Evolutionary conservation across 306 rosid species (phyloP).

Genomic region (Fragaria nilgerrensis): DNA sequence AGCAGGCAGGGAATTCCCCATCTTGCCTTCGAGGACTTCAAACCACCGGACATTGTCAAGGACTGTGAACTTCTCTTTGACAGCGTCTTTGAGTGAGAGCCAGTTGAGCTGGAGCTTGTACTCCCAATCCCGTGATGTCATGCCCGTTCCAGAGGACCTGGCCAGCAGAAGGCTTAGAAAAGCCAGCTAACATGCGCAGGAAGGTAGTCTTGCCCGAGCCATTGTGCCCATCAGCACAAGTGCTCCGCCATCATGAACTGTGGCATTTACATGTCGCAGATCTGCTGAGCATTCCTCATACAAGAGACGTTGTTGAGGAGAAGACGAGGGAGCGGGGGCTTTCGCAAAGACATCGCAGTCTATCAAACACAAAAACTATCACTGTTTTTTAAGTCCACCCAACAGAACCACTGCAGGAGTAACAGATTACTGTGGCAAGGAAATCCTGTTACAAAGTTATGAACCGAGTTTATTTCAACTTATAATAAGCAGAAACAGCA

Average conservation of each 20-base stretch:
- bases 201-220: slow-evolving; percentile 88
- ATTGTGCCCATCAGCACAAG: slow-evolving; percentile 75
- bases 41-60: slow-evolving; percentile 69
- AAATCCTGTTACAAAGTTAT: neutral
- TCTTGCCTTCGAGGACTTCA: slow-evolving; percentile 75
- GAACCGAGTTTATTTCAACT: neutral
- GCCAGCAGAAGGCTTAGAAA: slow-evolving; percentile 78
- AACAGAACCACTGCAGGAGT: too few species aligned
- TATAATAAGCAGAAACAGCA: neutral
- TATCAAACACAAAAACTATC: neutral
- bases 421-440: neutral
- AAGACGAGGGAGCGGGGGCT: slow-evolving; percentile 62
- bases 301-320: slow-evolving; percentile 78
- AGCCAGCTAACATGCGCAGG: slow-evolving; percentile 83
- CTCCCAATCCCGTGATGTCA: slow-evolving; percentile 56
- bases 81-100: slow-evolving; percentile 75
- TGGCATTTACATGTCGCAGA: slow-evolving; percentile 66
- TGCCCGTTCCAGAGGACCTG: slow-evolving; percentile 89
- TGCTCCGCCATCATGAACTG: slow-evolving; percentile 76
- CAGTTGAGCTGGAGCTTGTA: slow-evolving; percentile 88
- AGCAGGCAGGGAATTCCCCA: slow-evolving; percentile 70
- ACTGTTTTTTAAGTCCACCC: neutral
- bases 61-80: slow-evolving; percentile 49
- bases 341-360: slow-evolving; percentile 47
- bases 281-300: slow-evolving; percentile 89